Evolutionary conservation across 306 rosid species (phyloP).

Genomic region (Sechiopsis laciniata): DNA sequence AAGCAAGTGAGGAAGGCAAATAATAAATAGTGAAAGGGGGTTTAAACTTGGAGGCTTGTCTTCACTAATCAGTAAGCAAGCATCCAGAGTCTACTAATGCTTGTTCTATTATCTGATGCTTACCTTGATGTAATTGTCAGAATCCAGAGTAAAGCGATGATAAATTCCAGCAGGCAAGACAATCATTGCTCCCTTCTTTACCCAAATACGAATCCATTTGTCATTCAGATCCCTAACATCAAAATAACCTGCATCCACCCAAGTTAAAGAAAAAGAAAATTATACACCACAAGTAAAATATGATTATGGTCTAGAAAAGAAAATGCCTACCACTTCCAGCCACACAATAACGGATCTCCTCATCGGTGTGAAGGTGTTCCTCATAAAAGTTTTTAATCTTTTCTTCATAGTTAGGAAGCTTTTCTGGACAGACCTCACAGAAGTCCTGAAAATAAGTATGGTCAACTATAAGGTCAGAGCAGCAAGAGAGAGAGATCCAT

Average conservation of each 20-base stretch:
- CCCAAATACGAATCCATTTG: conserved; percentile 85
- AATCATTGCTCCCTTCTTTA: conserved; percentile 94
- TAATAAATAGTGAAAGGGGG: conserved; percentile 2
- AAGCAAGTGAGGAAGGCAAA: neutral
- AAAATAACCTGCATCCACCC: conserved; percentile 65
- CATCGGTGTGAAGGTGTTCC: conserved; percentile 95
- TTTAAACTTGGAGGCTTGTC: neutral
- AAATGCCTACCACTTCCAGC: conserved; percentile 79
- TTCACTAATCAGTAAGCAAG: neutral
- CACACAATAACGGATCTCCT: conserved; percentile 84
- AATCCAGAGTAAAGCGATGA: conserved; percentile 92
- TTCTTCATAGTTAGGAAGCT: conserved; percentile 87
- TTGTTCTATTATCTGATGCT: conserved; percentile 16
- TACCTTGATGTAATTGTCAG: conserved; percentile 91
- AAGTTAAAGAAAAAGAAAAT: conserved; percentile 15
- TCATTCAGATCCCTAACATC: conserved; percentile 85
- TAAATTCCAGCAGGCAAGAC: conserved; percentile 96
- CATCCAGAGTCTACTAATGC: conserved; percentile 7
- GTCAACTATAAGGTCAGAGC: conserved; percentile 19
- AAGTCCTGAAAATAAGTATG: conserved; percentile 53
- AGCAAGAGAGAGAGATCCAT: neutral
- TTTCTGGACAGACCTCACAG: conserved; percentile 88
- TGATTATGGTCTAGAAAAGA: conserved; percentile 10
- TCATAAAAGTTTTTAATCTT: conserved; percentile 82
- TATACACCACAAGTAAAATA: conserved; percentile 22